phyloP scores from a whole-genome alignment of 305 asterid species.

The Fraxinus nigra region DNA sequence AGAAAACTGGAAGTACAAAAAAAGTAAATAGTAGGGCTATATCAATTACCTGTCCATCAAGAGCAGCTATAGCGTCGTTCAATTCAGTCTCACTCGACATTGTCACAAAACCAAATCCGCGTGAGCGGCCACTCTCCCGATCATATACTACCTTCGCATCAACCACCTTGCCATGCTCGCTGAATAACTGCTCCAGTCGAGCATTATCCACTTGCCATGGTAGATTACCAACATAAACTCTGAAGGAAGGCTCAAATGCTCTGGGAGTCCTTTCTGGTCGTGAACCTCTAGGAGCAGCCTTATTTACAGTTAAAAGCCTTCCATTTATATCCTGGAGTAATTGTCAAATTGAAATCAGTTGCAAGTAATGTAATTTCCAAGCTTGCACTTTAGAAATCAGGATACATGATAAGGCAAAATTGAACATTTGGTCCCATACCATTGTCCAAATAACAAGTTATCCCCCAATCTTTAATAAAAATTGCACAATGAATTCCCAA shows the following conservation, averaged over 20 bases:
- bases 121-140: constrained; percentile 73
- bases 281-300: constrained; percentile 86
- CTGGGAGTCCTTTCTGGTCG: constrained; percentile 63
- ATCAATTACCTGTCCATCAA: constrained; percentile 84
- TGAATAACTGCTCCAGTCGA: constrained; percentile 72
- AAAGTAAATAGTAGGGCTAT: constrained; percentile 4
- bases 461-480: not conserved
- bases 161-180: constrained; percentile 83
- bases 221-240: constrained; percentile 83
- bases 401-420: not conserved
- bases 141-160: constrained; percentile 75
- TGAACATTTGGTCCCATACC: constrained; percentile 27
- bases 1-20: not conserved
- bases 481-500: not conserved
- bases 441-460: not conserved
- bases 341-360: constrained; percentile 3
- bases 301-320: constrained; percentile 76
- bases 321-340: constrained; percentile 67
- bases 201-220: constrained; percentile 79
- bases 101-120: constrained; percentile 95
- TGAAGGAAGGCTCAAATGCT: constrained; percentile 53
- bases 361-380: constrained; percentile 6
- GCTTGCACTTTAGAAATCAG: not conserved
- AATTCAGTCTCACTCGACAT: constrained; percentile 73
- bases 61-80: constrained; percentile 86